Evolutionary conservation across 2,329 filamentous ascomycete species (phyloP).

Genomic region (Phyllosticta citriasiana): DNA sequence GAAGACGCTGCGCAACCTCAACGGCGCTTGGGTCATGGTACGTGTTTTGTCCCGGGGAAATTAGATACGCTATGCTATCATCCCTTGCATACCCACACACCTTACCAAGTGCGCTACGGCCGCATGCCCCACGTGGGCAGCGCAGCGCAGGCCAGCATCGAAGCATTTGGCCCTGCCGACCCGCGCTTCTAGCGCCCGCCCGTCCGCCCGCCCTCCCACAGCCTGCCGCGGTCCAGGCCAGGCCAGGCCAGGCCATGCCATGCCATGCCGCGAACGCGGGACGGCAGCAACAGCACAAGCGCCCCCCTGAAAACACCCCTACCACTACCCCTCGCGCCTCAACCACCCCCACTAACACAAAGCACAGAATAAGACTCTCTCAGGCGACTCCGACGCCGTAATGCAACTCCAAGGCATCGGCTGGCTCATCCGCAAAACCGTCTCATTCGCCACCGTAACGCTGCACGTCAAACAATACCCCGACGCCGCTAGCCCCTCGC

Average conservation of each 20-base stretch:
- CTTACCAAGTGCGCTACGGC: background rate
- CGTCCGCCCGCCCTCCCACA: background rate
- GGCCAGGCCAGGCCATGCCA: no score
- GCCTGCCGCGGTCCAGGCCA: no score
- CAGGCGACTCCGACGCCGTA: conserved; percentile 57
- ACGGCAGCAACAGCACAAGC: background rate
- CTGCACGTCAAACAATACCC: conserved; percentile 47
- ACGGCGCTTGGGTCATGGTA: conserved; percentile 32
- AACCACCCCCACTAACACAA: background rate
- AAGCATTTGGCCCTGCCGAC: background rate
- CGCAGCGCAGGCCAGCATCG: background rate
- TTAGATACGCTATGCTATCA: background rate
- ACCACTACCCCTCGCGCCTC: background rate
- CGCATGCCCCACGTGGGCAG: background rate
- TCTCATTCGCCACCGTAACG: conserved; percentile 59
- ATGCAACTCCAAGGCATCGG: conserved; percentile 49
- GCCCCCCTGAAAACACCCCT: background rate
- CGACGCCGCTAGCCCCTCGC: conserved; percentile 16
- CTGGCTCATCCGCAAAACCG: conserved; percentile 63
- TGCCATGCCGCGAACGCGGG: no score
- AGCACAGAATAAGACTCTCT: conserved; percentile 62
- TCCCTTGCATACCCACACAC: background rate
- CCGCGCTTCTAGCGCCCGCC: background rate
- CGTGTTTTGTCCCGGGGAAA: background rate
- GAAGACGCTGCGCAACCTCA: conserved; percentile 24